phyloP scores from a whole-genome alignment of 1,284 basidiomycete genomes.

The Anthracocystis panici-leucophaei region DNA sequence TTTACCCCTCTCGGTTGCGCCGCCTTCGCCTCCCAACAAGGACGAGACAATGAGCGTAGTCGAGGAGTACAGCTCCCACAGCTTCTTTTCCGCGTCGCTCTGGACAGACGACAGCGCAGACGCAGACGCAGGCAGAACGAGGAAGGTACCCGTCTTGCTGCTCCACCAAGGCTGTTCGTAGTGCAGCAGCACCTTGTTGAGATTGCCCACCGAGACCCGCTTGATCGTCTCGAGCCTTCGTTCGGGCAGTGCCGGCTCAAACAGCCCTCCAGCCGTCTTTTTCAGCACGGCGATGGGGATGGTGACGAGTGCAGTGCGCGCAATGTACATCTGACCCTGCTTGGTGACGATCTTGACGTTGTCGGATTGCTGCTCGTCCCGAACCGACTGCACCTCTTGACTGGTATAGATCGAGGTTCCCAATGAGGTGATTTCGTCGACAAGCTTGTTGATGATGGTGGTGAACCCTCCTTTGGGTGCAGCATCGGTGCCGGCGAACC shows the following conservation, averaged over 20 bases:
- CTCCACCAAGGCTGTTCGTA: conserved; percentile 73
- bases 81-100: conserved; percentile 30
- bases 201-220: conserved; percentile 57
- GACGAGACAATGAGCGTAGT: conserved; percentile 70
- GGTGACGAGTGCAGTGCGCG: conserved; percentile 65
- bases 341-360: conserved; percentile 45
- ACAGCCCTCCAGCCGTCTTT: conserved; percentile 48
- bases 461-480: conserved; percentile 73
- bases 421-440: conserved; percentile 64
- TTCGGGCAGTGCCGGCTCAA: conserved; percentile 66
- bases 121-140: conserved; percentile 65
- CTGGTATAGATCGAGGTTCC: conserved; percentile 71
- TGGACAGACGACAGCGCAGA: conserved; percentile 47
- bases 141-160: conserved; percentile 69
- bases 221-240: conserved; percentile 66
- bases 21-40: conserved; percentile 48
- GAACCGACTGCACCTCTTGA: conserved; percentile 42
- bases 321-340: conserved; percentile 51
- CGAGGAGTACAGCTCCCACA: conserved; percentile 43
- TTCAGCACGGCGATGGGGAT: conserved; percentile 71
- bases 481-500: conserved; percentile 72
- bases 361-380: conserved; percentile 20
- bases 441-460: conserved; percentile 68
- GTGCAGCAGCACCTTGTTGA: conserved; percentile 69
- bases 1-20: conserved; percentile 4